Conservation (phyloP, 2,329 filamentous ascomycete species). For the Aureobasidium uvarum region DNA sequence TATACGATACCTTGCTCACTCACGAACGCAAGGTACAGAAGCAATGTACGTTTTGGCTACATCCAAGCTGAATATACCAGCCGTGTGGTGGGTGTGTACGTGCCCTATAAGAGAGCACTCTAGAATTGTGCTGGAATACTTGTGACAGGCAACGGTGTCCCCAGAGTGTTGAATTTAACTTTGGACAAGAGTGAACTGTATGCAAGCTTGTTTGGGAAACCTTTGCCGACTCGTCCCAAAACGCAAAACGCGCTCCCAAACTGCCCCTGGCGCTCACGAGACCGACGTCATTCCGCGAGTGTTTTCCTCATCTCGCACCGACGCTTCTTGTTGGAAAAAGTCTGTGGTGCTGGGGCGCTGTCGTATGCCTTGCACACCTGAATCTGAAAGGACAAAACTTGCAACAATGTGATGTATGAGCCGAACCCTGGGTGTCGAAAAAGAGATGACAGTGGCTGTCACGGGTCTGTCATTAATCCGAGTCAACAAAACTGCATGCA, state of each 20-base stretch:
- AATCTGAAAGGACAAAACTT: neutral
- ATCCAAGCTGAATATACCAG: neutral
- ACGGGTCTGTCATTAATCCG: neutral
- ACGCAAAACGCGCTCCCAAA: neutral
- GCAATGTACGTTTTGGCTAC: neutral
- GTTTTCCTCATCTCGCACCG: conserved; percentile 19
- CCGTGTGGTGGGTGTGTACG: neutral
- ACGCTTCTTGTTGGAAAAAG: neutral
- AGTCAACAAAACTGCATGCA: conserved; percentile 13
- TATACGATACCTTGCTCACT: neutral
- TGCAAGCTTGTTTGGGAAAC: neutral
- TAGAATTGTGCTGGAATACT: conserved; percentile 8
- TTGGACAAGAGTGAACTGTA: neutral
- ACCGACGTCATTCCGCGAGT: conserved; percentile 11
- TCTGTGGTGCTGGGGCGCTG: neutral
- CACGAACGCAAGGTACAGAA: neutral
- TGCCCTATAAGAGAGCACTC: neutral
- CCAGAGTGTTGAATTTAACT: conserved; percentile 2
- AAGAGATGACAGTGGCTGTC: neutral
- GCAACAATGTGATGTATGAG: neutral
- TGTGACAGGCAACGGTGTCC: conserved; percentile 14
- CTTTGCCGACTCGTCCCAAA: neutral
- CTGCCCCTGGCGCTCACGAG: neutral
- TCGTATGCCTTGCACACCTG: neutral
- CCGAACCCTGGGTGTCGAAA: neutral